A percentile compares a stretch with the other conserved stretches of the same genome.
Evolutionary conservation across 768 basidiomycete species (phyloP).

Genomic region (Xanthoconium purpureum): DNA sequence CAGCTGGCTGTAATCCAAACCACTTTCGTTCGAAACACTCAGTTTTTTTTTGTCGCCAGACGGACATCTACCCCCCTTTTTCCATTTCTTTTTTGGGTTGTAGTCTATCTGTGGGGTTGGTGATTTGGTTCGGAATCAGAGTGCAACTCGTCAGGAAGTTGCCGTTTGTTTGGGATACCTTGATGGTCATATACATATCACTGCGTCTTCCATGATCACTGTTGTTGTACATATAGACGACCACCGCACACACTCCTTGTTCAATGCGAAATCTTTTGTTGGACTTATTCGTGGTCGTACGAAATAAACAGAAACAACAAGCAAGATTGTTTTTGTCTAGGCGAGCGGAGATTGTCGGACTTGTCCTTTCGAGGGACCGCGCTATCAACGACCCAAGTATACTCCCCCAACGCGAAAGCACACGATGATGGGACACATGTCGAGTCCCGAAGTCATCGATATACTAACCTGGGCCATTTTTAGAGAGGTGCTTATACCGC

Average conservation of each 20-base stretch:
- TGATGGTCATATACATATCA: neutral
- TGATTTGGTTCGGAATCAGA: neutral
- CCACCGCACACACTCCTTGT: constrained; percentile 9
- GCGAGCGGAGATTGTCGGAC: neutral
- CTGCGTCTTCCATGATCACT: neutral
- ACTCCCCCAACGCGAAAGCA: too few relatives aligned
- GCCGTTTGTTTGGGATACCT: constrained; percentile 5
- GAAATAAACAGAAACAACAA: too few relatives aligned
- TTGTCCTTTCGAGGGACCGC: too few relatives aligned
- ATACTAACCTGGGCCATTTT: constrained; percentile 14
- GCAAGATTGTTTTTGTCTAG: too few relatives aligned
- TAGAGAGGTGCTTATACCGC: constrained; percentile 12
- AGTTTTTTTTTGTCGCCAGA: constrained; percentile 10
- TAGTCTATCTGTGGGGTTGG: constrained; percentile 6
- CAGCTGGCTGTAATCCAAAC: constrained; percentile 7
- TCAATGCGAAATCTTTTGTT: constrained; percentile 6
- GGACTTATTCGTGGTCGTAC: neutral
- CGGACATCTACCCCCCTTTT: constrained; percentile 3
- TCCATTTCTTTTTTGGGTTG: neutral
- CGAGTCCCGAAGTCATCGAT: constrained; percentile 8
- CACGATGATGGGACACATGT: constrained; percentile 6
- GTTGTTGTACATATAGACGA: constrained; percentile 1
- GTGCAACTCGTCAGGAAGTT: constrained; percentile 5
- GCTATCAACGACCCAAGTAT: too few relatives aligned
- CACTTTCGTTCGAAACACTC: constrained; percentile 19